phyloP scores from a whole-genome alignment of 2,329 filamentous ascomycete species.

The Monosporascus sp. region DNA sequence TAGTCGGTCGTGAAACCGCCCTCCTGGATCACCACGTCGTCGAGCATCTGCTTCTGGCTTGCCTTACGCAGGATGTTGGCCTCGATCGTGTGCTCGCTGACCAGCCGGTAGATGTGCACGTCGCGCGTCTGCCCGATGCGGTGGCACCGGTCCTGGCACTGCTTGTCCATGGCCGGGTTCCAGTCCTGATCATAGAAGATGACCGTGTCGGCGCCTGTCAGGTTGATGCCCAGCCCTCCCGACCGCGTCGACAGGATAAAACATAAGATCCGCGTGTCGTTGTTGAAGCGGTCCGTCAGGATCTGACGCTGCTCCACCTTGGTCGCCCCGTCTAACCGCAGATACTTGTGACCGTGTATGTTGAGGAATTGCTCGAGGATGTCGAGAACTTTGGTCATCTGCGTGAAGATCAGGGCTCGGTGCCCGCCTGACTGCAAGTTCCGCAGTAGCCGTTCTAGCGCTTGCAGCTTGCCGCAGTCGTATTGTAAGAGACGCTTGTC shows the following conservation, averaged over 20 bases:
- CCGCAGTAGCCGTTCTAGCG: slow-evolving; percentile 78
- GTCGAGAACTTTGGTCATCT: slow-evolving; percentile 98
- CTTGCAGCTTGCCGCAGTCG: slow-evolving; percentile 94
- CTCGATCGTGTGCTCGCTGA: slow-evolving; percentile 92
- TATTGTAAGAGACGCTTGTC: slow-evolving; percentile 96
- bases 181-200: slow-evolving; percentile 99
- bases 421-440: slow-evolving; percentile 85
- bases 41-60: slow-evolving; percentile 94
- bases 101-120: slow-evolving; percentile 93
- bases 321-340: slow-evolving; percentile 92
- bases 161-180: slow-evolving; percentile 99
- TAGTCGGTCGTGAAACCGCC: slow-evolving; percentile 97
- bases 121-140: slow-evolving; percentile 96
- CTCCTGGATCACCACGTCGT: slow-evolving; percentile 97
- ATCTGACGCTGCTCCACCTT: slow-evolving; percentile 95
- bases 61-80: slow-evolving; percentile 96
- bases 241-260: slow-evolving; percentile 96
- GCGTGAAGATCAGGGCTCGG: slow-evolving; percentile 94
- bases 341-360: slow-evolving; percentile 94
- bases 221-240: slow-evolving; percentile 90
- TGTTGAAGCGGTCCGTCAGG: slow-evolving; percentile 93
- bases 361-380: slow-evolving; percentile 97
- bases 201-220: slow-evolving; percentile 94
- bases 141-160: slow-evolving; percentile 95
- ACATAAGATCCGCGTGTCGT: slow-evolving; percentile 82